phyloP scores from a whole-genome alignment of 208 protist species.

The Acanthamoeba polyphaga region DNA sequence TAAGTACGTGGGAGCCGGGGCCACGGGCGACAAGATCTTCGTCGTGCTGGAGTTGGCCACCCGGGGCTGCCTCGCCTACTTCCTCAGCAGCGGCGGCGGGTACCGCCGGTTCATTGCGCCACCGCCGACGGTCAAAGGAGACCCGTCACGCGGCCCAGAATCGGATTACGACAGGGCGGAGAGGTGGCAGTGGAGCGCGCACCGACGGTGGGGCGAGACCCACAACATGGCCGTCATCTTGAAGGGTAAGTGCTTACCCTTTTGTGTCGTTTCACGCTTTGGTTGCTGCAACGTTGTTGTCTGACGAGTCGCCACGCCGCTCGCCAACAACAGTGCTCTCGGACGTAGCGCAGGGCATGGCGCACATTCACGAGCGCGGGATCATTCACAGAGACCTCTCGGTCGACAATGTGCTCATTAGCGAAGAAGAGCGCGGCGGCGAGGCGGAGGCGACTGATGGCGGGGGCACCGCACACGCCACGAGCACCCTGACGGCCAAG shows the following conservation, averaged over 20 bases:
- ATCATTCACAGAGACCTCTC: slow-evolving; percentile 67
- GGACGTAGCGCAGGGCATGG: slow-evolving; percentile 56
- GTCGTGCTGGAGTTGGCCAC: slow-evolving; percentile 45
- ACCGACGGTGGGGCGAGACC: background rate
- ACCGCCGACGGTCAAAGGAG: background rate
- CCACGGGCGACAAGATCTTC: slow-evolving; percentile 3
- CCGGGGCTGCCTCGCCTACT: slow-evolving; percentile 9
- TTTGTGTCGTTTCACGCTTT: background rate
- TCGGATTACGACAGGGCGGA: background rate
- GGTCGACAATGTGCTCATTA: slow-evolving; percentile 62
- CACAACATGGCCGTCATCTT: slow-evolving; percentile 42
- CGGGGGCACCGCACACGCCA: background rate
- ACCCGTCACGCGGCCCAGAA: background rate
- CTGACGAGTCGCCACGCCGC: background rate
- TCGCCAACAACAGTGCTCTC: background rate
- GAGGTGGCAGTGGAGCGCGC: slow-evolving; percentile 18
- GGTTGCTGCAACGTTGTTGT: background rate
- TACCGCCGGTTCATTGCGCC: background rate
- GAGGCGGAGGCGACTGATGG: background rate
- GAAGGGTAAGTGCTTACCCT: background rate
- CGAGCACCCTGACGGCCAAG: background rate
- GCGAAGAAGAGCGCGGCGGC: background rate
- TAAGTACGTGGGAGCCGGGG: slow-evolving; percentile 43
- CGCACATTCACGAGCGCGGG: background rate
- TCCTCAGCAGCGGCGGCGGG: slow-evolving; percentile 35